Conservation (phyloP, 1,284 basidiomycete genomes). For the Ustilago sp. region DNA sequence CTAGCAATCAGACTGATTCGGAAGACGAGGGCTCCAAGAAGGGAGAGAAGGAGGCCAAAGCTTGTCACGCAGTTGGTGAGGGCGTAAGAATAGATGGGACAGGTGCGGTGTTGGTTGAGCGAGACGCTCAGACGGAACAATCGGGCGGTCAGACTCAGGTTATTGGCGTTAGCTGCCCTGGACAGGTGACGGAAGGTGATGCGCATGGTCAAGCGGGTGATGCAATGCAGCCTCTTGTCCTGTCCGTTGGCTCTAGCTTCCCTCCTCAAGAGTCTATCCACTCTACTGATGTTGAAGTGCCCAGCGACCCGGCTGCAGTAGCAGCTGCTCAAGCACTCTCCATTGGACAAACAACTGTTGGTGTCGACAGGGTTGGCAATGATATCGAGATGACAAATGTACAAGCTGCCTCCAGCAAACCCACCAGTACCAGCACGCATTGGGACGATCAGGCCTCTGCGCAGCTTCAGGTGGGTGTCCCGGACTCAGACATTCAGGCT, state of each 20-base stretch:
- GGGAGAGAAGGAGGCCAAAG: neutral
- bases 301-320: neutral
- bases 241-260: neutral
- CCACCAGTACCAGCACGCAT: neutral
- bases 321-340: neutral
- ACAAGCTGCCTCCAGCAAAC: neutral
- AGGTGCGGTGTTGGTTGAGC: neutral
- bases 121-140: neutral
- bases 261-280: neutral
- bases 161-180: neutral
- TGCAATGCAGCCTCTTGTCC: neutral
- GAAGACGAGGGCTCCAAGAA: neutral
- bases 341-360: neutral
- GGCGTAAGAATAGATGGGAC: neutral
- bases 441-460: neutral
- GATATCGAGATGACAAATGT: slow-evolving; percentile 1
- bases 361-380: neutral
- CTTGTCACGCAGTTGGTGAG: neutral
- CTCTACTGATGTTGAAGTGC: neutral
- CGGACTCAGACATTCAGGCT: neutral
- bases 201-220: neutral
- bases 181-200: neutral
- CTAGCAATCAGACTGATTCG: neutral
- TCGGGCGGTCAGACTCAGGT: neutral
- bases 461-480: neutral